Evolutionary conservation across 73 alveolate genomes (phyloP).

Genomic region (Durusdinium trenchii): DNA sequence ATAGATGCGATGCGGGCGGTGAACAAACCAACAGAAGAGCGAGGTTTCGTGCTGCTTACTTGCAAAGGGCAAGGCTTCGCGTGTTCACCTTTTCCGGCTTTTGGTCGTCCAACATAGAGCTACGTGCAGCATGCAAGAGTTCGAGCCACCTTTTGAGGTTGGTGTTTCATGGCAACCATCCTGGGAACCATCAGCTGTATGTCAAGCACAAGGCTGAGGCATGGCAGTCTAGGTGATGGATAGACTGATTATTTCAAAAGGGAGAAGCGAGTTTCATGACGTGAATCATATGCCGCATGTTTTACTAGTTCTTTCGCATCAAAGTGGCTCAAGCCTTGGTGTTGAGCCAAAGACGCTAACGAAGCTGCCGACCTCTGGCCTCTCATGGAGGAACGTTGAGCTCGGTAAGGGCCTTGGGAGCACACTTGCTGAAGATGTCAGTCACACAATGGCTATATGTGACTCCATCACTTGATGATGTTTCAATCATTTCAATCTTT

Average conservation of each 20-base stretch:
- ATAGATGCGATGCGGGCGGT: slow-evolving; percentile 88
- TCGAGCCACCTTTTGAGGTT: background rate
- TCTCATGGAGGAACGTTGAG: slow-evolving; percentile 45
- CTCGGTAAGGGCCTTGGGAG: slow-evolving; percentile 8
- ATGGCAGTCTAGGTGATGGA: background rate
- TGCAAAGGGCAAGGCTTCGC: background rate
- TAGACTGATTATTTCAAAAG: background rate
- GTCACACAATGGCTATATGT: background rate
- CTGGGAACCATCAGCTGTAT: slow-evolving; percentile 63
- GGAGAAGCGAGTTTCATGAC: background rate
- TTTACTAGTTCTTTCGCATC: background rate
- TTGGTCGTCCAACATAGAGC: background rate
- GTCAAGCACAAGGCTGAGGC: slow-evolving; percentile 81
- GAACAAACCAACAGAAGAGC: slow-evolving; percentile 72
- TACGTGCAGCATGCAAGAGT: background rate
- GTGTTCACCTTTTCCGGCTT: background rate
- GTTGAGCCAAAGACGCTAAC: slow-evolving; percentile 40
- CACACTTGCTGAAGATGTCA: background rate
- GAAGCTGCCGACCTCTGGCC: slow-evolving; percentile 63
- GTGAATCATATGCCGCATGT: background rate
- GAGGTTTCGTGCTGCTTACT: slow-evolving; percentile 59
- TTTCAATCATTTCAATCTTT: too few relatives aligned
- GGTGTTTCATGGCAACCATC: slow-evolving; percentile 90
- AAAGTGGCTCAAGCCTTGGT: slow-evolving; percentile 50
- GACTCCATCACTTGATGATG: too few relatives aligned